Evolutionary conservation across 176 grass and related monocot genomes (phyloP), one percentile per base, ranked within the genome.

Genomic region (Typha latifolia): DNA sequence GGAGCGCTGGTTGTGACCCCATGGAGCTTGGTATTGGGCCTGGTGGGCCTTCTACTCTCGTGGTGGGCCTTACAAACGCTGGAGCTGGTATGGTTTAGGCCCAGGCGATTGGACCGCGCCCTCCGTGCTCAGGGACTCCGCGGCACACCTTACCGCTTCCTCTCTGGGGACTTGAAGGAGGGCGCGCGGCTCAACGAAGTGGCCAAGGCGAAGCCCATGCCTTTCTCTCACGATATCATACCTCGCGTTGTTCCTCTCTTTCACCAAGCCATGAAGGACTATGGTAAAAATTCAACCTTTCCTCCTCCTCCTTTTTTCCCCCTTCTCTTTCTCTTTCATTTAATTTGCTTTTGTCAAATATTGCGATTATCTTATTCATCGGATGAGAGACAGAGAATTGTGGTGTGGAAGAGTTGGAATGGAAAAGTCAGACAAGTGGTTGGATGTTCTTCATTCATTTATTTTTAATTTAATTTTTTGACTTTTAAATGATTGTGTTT

Each of bases 121-220:
- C 80, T 89, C 51, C 75, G 83, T 13, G 79, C 72, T 32, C 86
- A 95, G 75, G 86, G 86, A 6, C 80, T 95, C n/a, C n/a, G 71
- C 50, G 83, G 83, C 19, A 86, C 74, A 14, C 56, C 12, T 16
- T 95, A 89, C 71, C 51, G 64, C 16, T 76, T 83, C 65, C 69
- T 82, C 5, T 32, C 31, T 1, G 81, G 86, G 5, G 81, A 95
- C 61, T 23, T 95, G 15, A 31, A 59, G 59, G 90, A 95, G 69
- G 77, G 24, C 21, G 31, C 3, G 16, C 77, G 80, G 64, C 83
- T 82, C 75, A 76, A 77, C 74, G 49, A 49, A 14, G 86, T 76
- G 76, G 83, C 69, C 19, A 62, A 66, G 49, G 66, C 90, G 56
- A 86, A 51, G 66, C 83, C 86, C 78, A 86, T 90, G 86, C 4